Base-by-base conservation (phyloP, 2,329 filamentous ascomycete genomes). In the Fusarium sp. region DNA sequence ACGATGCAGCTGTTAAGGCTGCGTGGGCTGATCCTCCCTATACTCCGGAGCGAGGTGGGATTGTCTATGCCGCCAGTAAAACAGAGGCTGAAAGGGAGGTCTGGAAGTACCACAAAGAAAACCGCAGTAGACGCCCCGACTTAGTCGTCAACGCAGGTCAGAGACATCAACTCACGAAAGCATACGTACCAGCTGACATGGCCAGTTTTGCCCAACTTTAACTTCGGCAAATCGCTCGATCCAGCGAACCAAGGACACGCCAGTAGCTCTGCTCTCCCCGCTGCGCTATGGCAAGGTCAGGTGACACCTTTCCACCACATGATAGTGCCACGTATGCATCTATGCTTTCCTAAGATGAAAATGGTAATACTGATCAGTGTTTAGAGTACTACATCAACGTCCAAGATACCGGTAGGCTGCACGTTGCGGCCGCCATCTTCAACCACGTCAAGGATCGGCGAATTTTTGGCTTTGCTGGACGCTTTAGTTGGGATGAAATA, bases 381-480 rank as follows among this genome's bases (percentile, higher is more conserved):
- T 3, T 28, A 86, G 82, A 78, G 72, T 79, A 82, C 75, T 82
- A 76, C 71, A 76, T 86, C 26, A 78, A 86, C 67, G 81, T 85
- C 0, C 76, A 82, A 20, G 86, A 89, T 54, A 71, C 72, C 8
- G 87, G 84, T 0, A 77, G 82, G 0, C 73, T 90, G 0, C 86
- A 89, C 41, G 78, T 88, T 8, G 82, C 84, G 6, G 87, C 83
- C 0, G 76, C 85, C 13, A 77, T 87, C 0, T 77, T 86, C 24
- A 77, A 80, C 0, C 77, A 79, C 1, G 80, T 88, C 0, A 60
- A 76, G 4, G 79, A 80, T 1, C 82, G 89, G 69, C 82, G 88
- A 2, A 73, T 90, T 15, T 87, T 89, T 69, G 87, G 78, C 3
- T 86, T 84, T 55, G 85, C 83, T 0, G 76, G 80, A 3, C 80